phyloP scores from a whole-genome alignment of 208 protist species.

The Trichomonas tenax region DNA sequence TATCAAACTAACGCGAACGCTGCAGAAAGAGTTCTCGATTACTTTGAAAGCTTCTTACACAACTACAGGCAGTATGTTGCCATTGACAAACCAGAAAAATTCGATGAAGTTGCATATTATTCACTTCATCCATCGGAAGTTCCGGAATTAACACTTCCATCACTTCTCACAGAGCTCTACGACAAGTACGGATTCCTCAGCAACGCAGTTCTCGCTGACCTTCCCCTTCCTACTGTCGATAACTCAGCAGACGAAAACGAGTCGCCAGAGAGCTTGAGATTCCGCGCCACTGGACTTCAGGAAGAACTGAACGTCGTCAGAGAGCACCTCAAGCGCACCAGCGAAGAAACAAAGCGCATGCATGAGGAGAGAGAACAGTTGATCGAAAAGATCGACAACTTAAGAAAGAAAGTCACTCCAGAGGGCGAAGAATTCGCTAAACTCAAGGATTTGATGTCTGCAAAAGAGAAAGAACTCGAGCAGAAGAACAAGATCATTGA shows the following conservation, averaged over 20 bases:
- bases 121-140: background rate
- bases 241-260: background rate
- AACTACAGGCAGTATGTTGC: background rate
- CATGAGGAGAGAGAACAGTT: background rate
- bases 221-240: background rate
- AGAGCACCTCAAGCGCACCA: background rate
- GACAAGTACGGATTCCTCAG: background rate
- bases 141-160: background rate
- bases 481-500: background rate
- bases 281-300: background rate
- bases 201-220: background rate
- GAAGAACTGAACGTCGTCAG: background rate
- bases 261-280: background rate
- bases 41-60: background rate
- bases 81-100: background rate
- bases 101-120: background rate
- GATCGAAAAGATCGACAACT: background rate
- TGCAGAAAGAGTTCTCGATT: background rate
- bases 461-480: background rate
- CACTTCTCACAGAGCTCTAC: background rate
- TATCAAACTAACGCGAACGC: background rate
- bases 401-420: background rate
- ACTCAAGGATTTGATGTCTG: background rate
- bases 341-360: background rate
- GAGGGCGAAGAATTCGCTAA: background rate